Evolutionary conservation across 176 grass and related monocot species (phyloP).

Genomic region (Oryza longistaminata): DNA sequence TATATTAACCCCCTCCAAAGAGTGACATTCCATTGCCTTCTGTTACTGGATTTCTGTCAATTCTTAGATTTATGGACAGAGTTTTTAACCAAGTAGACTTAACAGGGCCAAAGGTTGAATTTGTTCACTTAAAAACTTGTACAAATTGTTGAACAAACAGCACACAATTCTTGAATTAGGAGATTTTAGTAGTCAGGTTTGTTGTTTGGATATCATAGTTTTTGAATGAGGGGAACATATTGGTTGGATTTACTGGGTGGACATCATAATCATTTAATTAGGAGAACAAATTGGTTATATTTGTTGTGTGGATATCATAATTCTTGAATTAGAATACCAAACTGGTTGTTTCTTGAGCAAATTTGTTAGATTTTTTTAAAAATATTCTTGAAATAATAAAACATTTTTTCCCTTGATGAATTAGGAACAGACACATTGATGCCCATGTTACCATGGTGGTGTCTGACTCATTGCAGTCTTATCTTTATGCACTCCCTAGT

Average conservation of each 20-base stretch:
- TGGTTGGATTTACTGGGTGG: not conserved
- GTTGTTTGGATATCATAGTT: not conserved
- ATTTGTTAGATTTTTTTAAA: too few species aligned
- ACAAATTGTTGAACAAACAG: not conserved
- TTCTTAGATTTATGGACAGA: not conserved
- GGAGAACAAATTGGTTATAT: not conserved
- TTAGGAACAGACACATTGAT: conserved; percentile 11
- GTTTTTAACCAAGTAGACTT: not conserved
- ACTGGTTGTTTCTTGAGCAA: not conserved
- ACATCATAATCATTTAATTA: not conserved
- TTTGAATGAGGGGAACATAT: not conserved
- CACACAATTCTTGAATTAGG: not conserved
- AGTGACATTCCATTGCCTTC: not conserved
- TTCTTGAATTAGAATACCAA: not conserved
- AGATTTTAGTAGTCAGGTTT: not conserved
- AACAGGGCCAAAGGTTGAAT: not conserved
- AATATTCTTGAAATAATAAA: not conserved
- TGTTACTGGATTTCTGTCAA: not conserved
- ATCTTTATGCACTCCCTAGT: not conserved
- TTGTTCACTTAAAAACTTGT: not conserved
- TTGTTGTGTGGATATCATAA: not conserved
- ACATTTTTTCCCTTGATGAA: not conserved
- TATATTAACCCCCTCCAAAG: not conserved
- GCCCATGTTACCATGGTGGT: conserved; percentile 21
- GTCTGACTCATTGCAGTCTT: conserved; percentile 24